A percentile compares a stretch with the other conserved stretches of the same genome.
Evolutionary conservation across 768 basidiomycete species (phyloP).

Genomic region (Suillus hirtellus): DNA sequence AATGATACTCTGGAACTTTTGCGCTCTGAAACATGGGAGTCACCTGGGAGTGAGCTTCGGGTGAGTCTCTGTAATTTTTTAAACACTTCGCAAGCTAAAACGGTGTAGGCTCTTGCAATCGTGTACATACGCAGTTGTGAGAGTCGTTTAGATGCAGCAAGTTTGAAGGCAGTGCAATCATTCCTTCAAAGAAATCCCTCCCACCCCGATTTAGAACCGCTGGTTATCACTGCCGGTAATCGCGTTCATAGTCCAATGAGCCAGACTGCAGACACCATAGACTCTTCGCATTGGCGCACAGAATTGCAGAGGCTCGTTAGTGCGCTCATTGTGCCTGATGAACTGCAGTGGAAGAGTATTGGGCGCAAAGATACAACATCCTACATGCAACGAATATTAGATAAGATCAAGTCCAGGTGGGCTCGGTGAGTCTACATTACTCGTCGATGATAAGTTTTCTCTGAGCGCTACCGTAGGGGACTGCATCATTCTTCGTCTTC

Average conservation of each 20-base stretch:
- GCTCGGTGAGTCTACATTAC: constrained; percentile 3
- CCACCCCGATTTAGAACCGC: constrained; percentile 18
- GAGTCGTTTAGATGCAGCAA: constrained; percentile 28
- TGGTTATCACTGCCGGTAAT: constrained; percentile 2
- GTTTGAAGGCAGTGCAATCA: constrained; percentile 23
- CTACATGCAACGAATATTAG: not conserved
- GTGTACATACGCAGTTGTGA: constrained; percentile 35
- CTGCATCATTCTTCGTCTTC: constrained; percentile 32
- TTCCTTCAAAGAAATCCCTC: constrained; percentile 21
- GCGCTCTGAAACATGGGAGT: constrained; percentile 40
- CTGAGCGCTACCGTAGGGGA: constrained; percentile 31
- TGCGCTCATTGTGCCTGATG: not conserved
- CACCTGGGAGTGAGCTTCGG: constrained; percentile 29
- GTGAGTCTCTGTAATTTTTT: constrained; percentile 25
- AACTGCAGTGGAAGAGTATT: not conserved
- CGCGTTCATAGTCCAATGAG: not conserved
- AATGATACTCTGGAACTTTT: constrained; percentile 38
- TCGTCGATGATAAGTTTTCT: not conserved
- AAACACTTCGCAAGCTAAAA: not conserved
- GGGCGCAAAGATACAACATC: not conserved
- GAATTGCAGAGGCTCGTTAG: not conserved
- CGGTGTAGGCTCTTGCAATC: constrained; percentile 20
- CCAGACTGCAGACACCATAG: not conserved
- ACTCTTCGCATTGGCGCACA: not conserved
- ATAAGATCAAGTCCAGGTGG: not conserved